Percentiles rank a stretch among this genome's conserved stretches.
Conservation (phyloP, 139 green algal genomes). For the Picochlorum sp. region DNA sequence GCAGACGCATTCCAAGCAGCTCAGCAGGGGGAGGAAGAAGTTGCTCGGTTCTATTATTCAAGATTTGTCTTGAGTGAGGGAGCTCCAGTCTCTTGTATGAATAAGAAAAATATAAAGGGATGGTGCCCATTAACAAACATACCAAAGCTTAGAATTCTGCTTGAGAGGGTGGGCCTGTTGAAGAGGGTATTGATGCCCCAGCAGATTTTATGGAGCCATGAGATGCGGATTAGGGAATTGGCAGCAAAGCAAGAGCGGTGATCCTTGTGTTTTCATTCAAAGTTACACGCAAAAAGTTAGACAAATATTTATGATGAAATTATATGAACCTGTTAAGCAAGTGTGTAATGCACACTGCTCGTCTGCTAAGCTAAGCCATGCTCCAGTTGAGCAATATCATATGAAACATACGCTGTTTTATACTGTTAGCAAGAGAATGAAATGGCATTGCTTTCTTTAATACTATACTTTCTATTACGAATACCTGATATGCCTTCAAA, state of each 20-base stretch:
- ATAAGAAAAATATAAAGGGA: neutral
- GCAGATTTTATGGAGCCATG: conserved; percentile 10
- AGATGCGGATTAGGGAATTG: neutral
- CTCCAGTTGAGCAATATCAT: too few species aligned
- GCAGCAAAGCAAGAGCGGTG: too few species aligned
- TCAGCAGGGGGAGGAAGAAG: neutral
- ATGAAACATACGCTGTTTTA: too few species aligned
- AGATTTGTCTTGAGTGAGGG: conserved; percentile 26
- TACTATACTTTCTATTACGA: too few species aligned
- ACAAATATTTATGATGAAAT: neutral
- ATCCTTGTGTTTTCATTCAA: neutral
- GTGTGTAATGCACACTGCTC: too few species aligned
- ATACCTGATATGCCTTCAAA: too few species aligned
- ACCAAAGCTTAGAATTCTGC: conserved; percentile 9
- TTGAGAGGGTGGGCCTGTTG: conserved; percentile 24
- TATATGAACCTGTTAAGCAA: too few species aligned
- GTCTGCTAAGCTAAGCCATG: too few species aligned
- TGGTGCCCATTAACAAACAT: conserved; percentile 23
- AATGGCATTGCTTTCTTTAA: too few species aligned
- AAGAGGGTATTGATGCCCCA: conserved; percentile 3
- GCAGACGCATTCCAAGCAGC: conserved; percentile 29
- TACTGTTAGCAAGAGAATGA: too few species aligned
- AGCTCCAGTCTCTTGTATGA: conserved; percentile 10
- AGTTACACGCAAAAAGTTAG: neutral
- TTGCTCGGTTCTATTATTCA: conserved; percentile 14